phyloP scores from a whole-genome alignment of 2,329 filamentous ascomycete species.

The Pseudopyricularia cyperi region DNA sequence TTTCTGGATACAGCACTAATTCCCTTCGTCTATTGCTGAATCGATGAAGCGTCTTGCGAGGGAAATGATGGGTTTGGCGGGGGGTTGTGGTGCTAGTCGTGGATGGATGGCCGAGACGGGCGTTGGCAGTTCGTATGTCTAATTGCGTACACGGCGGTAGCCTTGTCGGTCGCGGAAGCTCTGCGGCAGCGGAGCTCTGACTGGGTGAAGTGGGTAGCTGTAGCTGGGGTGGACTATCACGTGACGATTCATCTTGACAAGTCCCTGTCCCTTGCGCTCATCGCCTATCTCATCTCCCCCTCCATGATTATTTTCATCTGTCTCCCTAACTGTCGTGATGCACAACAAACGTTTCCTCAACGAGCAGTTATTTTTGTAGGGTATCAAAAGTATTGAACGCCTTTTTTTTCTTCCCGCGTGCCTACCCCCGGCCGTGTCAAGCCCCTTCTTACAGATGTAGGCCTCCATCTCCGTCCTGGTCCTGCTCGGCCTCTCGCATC shows the following conservation, averaged over 20 bases:
- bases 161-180: not conserved
- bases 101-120: not conserved
- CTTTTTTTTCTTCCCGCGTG: not conserved
- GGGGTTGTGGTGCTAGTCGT: not conserved
- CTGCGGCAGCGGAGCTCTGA: not conserved
- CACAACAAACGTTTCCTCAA: too few relatives aligned
- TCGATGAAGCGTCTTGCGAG: not conserved
- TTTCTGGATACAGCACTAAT: not conserved
- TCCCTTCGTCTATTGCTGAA: not conserved
- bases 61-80: not conserved
- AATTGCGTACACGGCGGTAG: not conserved
- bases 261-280: too few relatives aligned
- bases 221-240: not conserved
- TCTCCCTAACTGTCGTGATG: too few relatives aligned
- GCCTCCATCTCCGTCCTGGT: constrained; percentile 39
- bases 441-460: constrained; percentile 39
- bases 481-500: constrained; percentile 31
- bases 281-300: too few relatives aligned
- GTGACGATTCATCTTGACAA: not conserved
- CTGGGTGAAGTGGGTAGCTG: not conserved
- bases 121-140: not conserved
- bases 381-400: not conserved
- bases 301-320: too few relatives aligned
- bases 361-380: too few relatives aligned
- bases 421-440: too few relatives aligned